Percentiles rank a stretch among this genome's conserved stretches.
Evolutionary conservation across 805 yeast species (phyloP).

Genomic region (Kazachstania bromeliacearum): DNA sequence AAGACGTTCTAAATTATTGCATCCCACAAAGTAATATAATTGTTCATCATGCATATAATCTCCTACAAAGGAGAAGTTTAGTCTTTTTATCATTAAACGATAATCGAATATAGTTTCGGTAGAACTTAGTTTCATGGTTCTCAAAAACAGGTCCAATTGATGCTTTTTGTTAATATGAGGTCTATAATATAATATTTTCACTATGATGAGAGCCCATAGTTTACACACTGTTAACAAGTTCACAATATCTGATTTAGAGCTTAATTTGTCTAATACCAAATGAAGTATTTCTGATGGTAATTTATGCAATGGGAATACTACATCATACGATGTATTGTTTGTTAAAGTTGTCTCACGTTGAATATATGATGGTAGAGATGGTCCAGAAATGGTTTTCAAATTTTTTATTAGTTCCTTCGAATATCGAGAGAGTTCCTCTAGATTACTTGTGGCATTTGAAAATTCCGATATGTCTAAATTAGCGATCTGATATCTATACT

Average conservation of each 20-base stretch:
- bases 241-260: conserved; percentile 49
- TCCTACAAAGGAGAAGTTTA: conserved; percentile 71
- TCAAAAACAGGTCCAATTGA: conserved; percentile 35
- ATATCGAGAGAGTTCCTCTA: conserved; percentile 15
- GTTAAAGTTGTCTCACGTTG: background rate
- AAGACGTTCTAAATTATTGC: conserved; percentile 72
- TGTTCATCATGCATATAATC: conserved; percentile 55
- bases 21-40: conserved; percentile 51
- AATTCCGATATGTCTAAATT: conserved; percentile 17
- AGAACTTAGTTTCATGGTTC: conserved; percentile 21
- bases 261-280: conserved; percentile 55
- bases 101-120: conserved; percentile 53
- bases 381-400: too few species aligned
- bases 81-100: conserved; percentile 59
- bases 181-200: conserved; percentile 80
- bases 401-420: conserved; percentile 4
- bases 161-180: conserved; percentile 60
- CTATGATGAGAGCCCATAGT: conserved; percentile 67
- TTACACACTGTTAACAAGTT: conserved; percentile 64
- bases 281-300: conserved; percentile 52
- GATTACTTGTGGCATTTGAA: conserved; percentile 12
- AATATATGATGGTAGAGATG: too few species aligned
- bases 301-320: conserved; percentile 21
- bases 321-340: background rate
- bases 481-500: conserved; percentile 18